Base-by-base conservation (phyloP, 1,284 basidiomycete genomes). In the Malassezia furfur region DNA sequence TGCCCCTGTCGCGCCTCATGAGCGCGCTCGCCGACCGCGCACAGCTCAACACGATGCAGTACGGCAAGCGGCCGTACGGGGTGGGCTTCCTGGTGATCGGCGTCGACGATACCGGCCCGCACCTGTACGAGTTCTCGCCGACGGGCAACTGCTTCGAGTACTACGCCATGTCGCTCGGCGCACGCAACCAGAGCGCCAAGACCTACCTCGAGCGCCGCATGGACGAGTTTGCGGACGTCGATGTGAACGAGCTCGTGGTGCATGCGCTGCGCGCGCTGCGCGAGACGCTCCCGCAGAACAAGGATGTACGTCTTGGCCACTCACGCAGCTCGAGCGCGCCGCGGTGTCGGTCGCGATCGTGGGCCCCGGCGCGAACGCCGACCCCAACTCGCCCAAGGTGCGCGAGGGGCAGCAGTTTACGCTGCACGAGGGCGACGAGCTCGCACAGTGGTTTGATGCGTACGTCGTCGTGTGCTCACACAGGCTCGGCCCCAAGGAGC, bases 51-150 rank as follows among this genome's bases (percentile, higher is more conserved):
- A 99, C 94, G 0, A 94, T 98, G 79, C 88, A 96, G 77, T 98
- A 98, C 75, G 94, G 94, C 57, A 84, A 89, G 66, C 82, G 94
- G 57, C 94, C 94, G 5, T 99, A 99, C 70, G 94, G 94, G 75
- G 94, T 99, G 8, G 94, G 94, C 22, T 96, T 98, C 81, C 84
- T 99, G 53, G 91, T 99, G 63, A 87, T 94, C 66, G 94, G 94
- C 8, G 84, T 88, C 72, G 94, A 98, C 78, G 85, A 88, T 72
- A 84, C 85, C 30, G 94, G 94, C 1, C 91, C 94, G 10, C 94
- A 98, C 77, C 83, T 99, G 44, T 96, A 89, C 78, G 94, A 98
- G 77, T 98, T 99, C 79, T 91, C 88, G 1, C 94, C 94, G 0
- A 88, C 91, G 0, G 94, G 94, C 28, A 94, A 90, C 73, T 90